Conservation (phyloP, 768 basidiomycete species). For the Termitomyces sp. region DNA sequence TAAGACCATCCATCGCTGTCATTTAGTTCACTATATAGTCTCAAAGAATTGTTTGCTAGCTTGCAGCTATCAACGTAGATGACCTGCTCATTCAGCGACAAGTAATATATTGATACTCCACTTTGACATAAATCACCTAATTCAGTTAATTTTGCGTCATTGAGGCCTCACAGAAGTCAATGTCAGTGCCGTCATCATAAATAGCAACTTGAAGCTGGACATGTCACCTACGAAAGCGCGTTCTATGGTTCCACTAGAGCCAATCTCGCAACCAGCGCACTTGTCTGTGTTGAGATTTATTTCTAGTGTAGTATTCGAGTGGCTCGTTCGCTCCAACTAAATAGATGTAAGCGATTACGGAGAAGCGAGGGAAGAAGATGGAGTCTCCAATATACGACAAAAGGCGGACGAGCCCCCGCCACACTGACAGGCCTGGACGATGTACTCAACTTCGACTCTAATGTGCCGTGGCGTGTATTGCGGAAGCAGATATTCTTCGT, state of each 20-base stretch:
- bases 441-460: constrained; percentile 3
- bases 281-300: not conserved
- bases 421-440: not conserved
- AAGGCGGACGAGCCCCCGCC: not conserved
- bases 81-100: not conserved
- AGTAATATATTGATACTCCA: not conserved
- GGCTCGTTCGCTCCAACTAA: not conserved
- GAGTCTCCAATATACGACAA: not conserved
- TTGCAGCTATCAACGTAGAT: not conserved
- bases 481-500: not conserved
- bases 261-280: not conserved
- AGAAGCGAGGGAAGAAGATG: not conserved
- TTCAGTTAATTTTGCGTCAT: not conserved
- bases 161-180: not conserved
- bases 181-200: not conserved
- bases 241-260: too few species aligned
- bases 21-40: not conserved
- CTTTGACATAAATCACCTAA: not conserved
- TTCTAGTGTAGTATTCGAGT: too few species aligned
- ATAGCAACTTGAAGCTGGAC: too few species aligned
- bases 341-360: not conserved
- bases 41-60: not conserved
- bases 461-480: constrained; percentile 5
- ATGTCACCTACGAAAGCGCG: not conserved
- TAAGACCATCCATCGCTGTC: too few species aligned